Base-by-base conservation (phyloP, 495 filamentous ascomycete genomes). In the Achaetomiella virescens region DNA sequence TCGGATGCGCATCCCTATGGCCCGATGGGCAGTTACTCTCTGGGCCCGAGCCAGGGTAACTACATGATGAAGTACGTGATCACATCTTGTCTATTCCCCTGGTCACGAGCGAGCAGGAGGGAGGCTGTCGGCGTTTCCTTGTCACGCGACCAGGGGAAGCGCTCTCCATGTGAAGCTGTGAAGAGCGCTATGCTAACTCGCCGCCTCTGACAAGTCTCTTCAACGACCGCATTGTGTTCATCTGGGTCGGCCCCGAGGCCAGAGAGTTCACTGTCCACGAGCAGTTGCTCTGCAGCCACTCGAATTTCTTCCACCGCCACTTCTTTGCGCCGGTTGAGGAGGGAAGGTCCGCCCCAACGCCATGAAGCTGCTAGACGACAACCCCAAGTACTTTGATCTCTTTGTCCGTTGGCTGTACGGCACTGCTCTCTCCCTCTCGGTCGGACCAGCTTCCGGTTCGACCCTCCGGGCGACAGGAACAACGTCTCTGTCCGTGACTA, bases 341-440 rank as follows among this genome's bases (percentile, higher is more conserved):
- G 12, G 29, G 6, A 25, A 20, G 1, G n/a, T 14, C 5, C 11
- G 9, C n/a, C 14, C 31, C 15, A 36, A 52, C 2, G 62, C 61
- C 33, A 38, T 67, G 17, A 22, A 44, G 20, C 48, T 69, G 2
- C 58, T 44, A 3, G 44, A 58, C 9, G 53, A 49, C 5, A 57
- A 63, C 11, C 61, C 62, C 21, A 60, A 59, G 20, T 54, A 65
- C 1, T 68, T 68, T 37, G 54, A 46, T 11, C 45, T 66, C 20
- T 43, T 68, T 10, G 43, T 68, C 25, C 59, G 57, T 52, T 68
- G 66, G 66, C 51, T 68, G 2, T 68, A 68, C 52, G 62, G 62
- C 50, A 67, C 64, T 6, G 53, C 66, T 24, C 65, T 60, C 42
- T 9, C 36, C 40, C 33, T 31, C 22, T 36, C 54, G 20, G 54